Base-by-base conservation (phyloP, 2,329 filamentous ascomycete species). In the Byssochlamys sp. region DNA sequence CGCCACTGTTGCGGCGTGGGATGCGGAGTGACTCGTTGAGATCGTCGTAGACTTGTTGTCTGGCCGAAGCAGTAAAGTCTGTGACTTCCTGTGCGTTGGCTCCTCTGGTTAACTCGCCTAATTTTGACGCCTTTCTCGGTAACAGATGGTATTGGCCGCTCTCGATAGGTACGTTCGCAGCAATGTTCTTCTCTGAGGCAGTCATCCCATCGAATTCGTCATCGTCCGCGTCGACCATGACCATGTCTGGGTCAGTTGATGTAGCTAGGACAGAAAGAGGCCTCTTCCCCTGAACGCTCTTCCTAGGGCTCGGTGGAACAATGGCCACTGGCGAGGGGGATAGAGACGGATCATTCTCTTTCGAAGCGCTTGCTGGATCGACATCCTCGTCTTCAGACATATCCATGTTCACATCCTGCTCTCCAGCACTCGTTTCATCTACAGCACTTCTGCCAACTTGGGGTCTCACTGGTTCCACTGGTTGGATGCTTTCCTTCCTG, bases 321-420 rank as follows among this genome's bases (percentile, higher is more conserved):
- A 68, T 57, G 55, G 67, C 71, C 10, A 73, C 65, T 1, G 73
- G 73, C 2, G 68, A 66, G 2, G 69, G 70, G 5, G 76, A 77
- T 24, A 74, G 65, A 1, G 71, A 72, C 7, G 74, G 72, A 58
- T 79, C 73, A 59, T 81, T 81, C 66, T 81, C 79, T 68, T 81
- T 80, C 56, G 72, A 74, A 53, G 69, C 70, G 51, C 69, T 71
- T 6, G 65, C 61, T 31, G 69, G 67, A 50, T 66, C 69, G 26
- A 72, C 71, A 26, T 73, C 67, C 25, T 73, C 71, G 19, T 63
- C 62, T 29, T 61, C 25, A 4, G 50, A 52, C n/a, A 66, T 61
- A 58, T 73, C 60, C 57, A 66, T 55, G 57, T 68, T 62, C 39
- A 64, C 56, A 33, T 58, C 58, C 60, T 66, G 59, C 55, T 61